Percentiles rank a stretch among this genome's conserved stretches.
These are phyloP conservation scores for Polyporus tsugae DNA, from an alignment of 1,284 basidiomycete genomes.

Conservation along the genomic window DNA sequence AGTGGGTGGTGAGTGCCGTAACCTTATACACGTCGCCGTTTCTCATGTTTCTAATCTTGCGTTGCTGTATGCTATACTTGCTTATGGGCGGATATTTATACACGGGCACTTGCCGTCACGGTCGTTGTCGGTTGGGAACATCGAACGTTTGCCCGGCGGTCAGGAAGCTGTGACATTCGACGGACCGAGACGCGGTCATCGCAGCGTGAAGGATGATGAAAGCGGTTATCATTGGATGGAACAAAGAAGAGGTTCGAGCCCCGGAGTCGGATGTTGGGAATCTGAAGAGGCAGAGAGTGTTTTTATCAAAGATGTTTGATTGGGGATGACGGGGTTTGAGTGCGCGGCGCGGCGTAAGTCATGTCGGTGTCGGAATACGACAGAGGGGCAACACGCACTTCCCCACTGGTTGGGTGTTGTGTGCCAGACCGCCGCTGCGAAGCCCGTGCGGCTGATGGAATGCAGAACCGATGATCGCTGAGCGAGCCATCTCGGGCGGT, in stretches of 20 bases:
- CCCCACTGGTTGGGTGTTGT: background rate
- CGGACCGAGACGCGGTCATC: background rate
- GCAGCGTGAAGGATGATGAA: constrained; percentile 2
- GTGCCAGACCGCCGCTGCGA: constrained; percentile 4
- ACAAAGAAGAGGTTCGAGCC: background rate
- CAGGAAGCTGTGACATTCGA: constrained; percentile 13
- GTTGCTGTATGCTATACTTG: constrained; percentile 2
- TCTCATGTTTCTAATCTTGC: constrained; percentile 5
- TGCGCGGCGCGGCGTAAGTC: constrained; percentile 12
- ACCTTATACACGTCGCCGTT: background rate
- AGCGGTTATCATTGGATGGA: background rate
- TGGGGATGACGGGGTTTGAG: constrained; percentile 1
- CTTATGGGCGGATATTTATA: constrained; percentile 8
- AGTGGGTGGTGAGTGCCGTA: constrained; percentile 22
- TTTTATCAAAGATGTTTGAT: constrained; percentile 27
- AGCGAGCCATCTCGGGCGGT: background rate
- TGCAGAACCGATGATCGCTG: constrained; percentile 24
- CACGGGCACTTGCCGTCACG: constrained; percentile 4
- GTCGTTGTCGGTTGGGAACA: constrained; percentile 3
- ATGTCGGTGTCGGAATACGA: constrained; percentile 1
- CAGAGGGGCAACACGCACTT: background rate
- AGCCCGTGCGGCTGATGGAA: constrained; percentile 18
- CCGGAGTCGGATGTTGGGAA: background rate
- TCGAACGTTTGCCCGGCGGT: constrained; percentile 2
- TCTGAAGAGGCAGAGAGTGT: background rate